Evolutionary conservation across 1,284 basidiomycete genomes (phyloP).

Genomic region (Cutaneotrichosporon arboriforme): DNA sequence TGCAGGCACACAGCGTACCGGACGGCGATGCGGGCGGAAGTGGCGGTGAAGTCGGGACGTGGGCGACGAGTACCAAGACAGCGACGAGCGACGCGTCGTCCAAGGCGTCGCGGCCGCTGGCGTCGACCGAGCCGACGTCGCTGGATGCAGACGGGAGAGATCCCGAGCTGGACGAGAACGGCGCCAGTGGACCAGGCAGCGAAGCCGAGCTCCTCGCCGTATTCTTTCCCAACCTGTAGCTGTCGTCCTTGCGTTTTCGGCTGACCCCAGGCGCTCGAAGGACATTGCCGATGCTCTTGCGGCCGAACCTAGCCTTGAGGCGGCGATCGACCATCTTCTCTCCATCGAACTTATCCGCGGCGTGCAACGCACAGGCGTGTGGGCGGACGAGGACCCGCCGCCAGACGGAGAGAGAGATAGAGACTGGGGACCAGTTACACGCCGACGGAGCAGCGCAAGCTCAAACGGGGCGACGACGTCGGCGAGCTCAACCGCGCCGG

Average conservation of each 20-base stretch:
- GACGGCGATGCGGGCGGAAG: conserved; percentile 13
- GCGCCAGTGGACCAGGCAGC: conserved; percentile 2
- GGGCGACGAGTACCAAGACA: no score
- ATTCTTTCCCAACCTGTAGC: conserved; percentile 34
- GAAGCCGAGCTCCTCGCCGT: conserved; percentile 23
- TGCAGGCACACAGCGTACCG: conserved; percentile 43
- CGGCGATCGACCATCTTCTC: conserved; percentile 38
- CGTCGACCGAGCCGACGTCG: no score
- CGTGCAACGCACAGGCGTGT: conserved; percentile 28
- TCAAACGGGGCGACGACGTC: background rate
- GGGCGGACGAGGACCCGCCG: conserved; percentile 24
- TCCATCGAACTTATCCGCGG: conserved; percentile 38
- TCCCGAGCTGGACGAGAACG: background rate
- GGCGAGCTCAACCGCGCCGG: background rate
- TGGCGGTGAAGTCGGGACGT: no score
- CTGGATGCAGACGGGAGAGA: no score
- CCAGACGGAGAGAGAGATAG: conserved; percentile 1
- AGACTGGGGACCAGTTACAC: background rate
- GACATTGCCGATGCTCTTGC: conserved; percentile 22
- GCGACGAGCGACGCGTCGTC: no score
- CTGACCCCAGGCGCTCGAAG: background rate
- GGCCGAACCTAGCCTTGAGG: conserved; percentile 19
- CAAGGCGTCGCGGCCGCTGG: no score
- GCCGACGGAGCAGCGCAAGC: background rate
- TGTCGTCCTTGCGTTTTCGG: no score